Evolutionary conservation across 441 rosid species (phyloP).

Genomic region (Corymbia citriodora): DNA sequence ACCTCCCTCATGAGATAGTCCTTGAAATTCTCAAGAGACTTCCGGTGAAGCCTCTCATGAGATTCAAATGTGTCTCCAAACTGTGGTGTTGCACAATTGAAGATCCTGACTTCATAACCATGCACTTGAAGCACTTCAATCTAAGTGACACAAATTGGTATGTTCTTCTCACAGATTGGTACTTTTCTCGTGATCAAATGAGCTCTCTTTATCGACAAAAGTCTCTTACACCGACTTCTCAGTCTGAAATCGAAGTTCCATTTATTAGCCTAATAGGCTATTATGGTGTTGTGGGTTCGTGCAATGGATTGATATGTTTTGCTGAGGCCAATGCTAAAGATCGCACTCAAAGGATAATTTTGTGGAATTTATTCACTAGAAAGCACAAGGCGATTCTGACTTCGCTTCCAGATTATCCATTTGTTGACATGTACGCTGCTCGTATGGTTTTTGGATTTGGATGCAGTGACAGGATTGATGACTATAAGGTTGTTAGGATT

Average conservation of each 20-base stretch:
- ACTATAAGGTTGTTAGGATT: neutral
- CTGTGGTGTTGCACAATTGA: neutral
- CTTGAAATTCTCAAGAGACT: neutral
- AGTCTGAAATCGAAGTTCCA: neutral
- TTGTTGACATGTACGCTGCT: neutral
- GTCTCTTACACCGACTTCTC: neutral
- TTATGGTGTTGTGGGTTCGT: neutral
- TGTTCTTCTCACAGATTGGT: neutral
- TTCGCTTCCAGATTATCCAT: neutral
- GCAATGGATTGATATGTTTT: neutral
- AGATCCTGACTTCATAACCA: neutral
- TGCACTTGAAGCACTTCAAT: neutral
- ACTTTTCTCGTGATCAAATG: neutral
- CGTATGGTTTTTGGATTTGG: neutral
- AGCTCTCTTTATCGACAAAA: neutral
- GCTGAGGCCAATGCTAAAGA: neutral
- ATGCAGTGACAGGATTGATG: neutral
- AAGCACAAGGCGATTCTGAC: neutral
- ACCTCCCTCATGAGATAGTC: neutral
- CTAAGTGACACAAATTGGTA: neutral
- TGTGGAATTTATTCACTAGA: neutral
- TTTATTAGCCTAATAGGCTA: neutral
- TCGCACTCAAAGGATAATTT: neutral
- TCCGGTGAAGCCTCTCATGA: neutral
- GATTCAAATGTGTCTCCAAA: neutral